These are phyloP conservation scores for Penicillium glabrum DNA, from an alignment of 2,329 filamentous ascomycete species.

Conservation along the genomic window DNA sequence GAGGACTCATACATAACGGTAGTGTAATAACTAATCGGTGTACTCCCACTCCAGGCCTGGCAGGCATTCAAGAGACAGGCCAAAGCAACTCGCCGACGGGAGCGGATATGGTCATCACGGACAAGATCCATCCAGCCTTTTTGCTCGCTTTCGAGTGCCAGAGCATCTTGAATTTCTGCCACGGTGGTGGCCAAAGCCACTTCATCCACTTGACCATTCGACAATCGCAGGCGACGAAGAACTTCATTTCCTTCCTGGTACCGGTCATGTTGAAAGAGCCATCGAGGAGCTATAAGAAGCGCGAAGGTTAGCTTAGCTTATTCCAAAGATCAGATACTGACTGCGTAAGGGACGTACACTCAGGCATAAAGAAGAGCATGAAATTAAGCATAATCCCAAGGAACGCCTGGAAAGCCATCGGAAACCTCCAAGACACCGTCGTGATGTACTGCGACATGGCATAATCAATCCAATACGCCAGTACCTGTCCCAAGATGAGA, in stretches of 20 bases:
- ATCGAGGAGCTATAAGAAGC: conserved; percentile 17
- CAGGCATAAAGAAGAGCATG: conserved; percentile 19
- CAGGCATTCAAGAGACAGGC: conserved; percentile 17
- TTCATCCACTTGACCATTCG: conserved; percentile 14
- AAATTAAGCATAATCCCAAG: conserved; percentile 16
- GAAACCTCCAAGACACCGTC: conserved; percentile 27
- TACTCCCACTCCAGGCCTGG: conserved; percentile 26
- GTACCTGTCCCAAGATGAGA: conserved; percentile 22
- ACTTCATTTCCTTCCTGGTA: conserved; percentile 17
- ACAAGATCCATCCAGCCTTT: conserved; percentile 18
- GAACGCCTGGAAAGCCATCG: conserved; percentile 15
- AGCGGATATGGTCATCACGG: conserved; percentile 11
- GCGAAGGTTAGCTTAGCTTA: background rate
- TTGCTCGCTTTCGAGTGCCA: conserved; percentile 11
- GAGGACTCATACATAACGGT: conserved; percentile 21
- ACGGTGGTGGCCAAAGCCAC: conserved; percentile 15
- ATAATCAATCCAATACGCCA: conserved; percentile 24
- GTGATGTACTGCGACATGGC: conserved; percentile 24
- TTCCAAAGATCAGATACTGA: background rate
- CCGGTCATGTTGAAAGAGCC: conserved; percentile 20
- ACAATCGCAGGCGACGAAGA: conserved; percentile 17
- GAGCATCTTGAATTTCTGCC: conserved; percentile 10
- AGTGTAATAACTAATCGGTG: conserved; percentile 30
- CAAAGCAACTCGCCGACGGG: conserved; percentile 10
- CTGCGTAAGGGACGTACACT: conserved; percentile 12